Evolutionary conservation across 1,284 basidiomycete genomes (phyloP).

Genomic region (Fomitopsis schrenkii): DNA sequence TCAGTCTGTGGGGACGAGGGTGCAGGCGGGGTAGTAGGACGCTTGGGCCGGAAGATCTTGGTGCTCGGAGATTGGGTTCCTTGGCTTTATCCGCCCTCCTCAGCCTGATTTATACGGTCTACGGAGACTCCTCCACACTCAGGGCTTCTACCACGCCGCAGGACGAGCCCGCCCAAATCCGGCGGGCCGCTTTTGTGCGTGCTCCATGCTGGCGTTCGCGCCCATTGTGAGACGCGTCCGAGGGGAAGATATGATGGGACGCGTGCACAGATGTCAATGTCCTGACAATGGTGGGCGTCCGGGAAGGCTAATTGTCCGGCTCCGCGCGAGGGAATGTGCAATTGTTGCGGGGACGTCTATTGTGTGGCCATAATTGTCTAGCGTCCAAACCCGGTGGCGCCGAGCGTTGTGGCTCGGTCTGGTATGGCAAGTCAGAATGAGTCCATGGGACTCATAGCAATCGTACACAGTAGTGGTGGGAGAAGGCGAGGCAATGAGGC

Average conservation of each 20-base stretch:
- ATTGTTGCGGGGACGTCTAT: neutral
- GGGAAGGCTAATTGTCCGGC: constrained; percentile 1
- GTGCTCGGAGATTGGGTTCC: neutral
- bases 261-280: neutral
- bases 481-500: neutral
- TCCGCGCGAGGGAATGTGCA: neutral
- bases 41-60: neutral
- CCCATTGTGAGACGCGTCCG: neutral
- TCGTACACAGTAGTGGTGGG: neutral
- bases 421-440: neutral
- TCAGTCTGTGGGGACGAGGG: neutral
- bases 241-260: neutral
- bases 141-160: neutral
- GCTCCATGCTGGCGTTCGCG: neutral
- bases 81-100: neutral
- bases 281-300: neutral
- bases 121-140: neutral
- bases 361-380: constrained; percentile 3
- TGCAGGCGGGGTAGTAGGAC: neutral
- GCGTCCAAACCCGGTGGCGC: neutral
- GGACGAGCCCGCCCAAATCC: neutral
- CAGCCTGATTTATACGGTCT: neutral
- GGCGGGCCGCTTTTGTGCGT: neutral
- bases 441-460: neutral
- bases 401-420: neutral